Conservation (phyloP, 768 basidiomycete species). For the Coprinopsis marcescibilis region DNA sequence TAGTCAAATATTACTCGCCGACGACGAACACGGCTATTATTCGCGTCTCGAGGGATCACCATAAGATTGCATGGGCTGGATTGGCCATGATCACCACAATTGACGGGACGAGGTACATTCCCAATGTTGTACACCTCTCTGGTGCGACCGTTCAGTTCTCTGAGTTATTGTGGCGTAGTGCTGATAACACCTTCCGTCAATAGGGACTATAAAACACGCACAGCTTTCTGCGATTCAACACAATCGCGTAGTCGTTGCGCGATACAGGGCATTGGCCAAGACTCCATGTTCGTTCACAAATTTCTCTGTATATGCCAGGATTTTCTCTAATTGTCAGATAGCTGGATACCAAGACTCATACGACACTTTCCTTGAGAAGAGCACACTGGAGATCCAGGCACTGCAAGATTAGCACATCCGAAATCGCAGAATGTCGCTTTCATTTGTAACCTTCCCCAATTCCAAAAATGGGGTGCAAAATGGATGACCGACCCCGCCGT, state of each 20-base stretch:
- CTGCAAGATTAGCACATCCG: slow-evolving; percentile 64
- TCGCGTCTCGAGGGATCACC: slow-evolving; percentile 77
- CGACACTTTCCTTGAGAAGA: slow-evolving; percentile 50
- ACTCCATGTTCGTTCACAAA: slow-evolving; percentile 48
- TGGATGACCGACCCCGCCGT: no score
- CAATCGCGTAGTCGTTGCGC: slow-evolving; percentile 65
- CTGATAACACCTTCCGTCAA: not conserved
- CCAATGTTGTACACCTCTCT: slow-evolving; percentile 75
- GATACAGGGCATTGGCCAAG: slow-evolving; percentile 51
- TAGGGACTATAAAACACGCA: slow-evolving; percentile 84
- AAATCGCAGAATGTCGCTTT: no score
- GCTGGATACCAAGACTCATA: slow-evolving; percentile 59
- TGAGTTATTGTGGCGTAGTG: not conserved
- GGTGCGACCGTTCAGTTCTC: slow-evolving; percentile 45
- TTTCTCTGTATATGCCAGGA: no score
- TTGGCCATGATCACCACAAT: slow-evolving; percentile 64
- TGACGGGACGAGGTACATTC: slow-evolving; percentile 41
- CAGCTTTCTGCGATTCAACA: slow-evolving; percentile 74
- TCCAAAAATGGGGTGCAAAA: no score
- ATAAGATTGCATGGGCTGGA: slow-evolving; percentile 75
- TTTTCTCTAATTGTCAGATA: no score
- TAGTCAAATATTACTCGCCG: slow-evolving; percentile 88
- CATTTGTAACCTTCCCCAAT: no score
- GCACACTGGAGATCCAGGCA: slow-evolving; percentile 55
- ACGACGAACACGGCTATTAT: slow-evolving; percentile 80